Evolutionary conservation across 768 basidiomycete species (phyloP).

Genomic region (Baorangia bicolor): DNA sequence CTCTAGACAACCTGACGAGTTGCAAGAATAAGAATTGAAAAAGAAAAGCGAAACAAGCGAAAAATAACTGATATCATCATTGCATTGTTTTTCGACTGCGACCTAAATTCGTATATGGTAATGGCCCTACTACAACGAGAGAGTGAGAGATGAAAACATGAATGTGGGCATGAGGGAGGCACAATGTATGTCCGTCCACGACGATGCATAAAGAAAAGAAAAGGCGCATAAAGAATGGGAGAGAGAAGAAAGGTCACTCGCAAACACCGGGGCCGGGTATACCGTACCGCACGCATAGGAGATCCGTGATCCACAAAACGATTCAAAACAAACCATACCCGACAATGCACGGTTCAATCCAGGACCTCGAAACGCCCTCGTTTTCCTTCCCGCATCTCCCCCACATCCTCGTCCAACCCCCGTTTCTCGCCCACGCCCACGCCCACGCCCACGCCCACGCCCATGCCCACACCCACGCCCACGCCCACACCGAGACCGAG

Average conservation of each 20-base stretch:
- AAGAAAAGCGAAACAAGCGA: too few relatives aligned
- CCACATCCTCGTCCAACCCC: constrained; percentile 38
- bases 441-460: too few relatives aligned
- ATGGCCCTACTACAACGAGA: not conserved
- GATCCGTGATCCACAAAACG: too few relatives aligned
- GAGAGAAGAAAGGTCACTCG: not conserved
- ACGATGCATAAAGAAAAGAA: constrained; percentile 4
- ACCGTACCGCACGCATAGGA: not conserved
- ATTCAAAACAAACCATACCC: not conserved
- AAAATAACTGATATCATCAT: not conserved
- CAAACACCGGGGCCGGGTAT: not conserved
- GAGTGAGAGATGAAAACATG: not conserved
- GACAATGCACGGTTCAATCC: constrained; percentile 38
- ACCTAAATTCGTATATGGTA: constrained; percentile 25
- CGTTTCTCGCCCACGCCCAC: too few relatives aligned
- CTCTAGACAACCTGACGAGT: too few relatives aligned
- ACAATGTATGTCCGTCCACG: constrained; percentile 9
- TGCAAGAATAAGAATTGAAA: too few relatives aligned
- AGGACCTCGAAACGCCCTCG: constrained; percentile 61
- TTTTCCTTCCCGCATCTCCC: constrained; percentile 45
- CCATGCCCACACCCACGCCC: constrained; percentile 26
- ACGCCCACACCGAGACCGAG: constrained; percentile 23
- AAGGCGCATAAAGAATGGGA: not conserved
- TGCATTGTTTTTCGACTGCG: not conserved
- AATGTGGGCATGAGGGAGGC: not conserved